These are phyloP conservation scores for Scheffersomyces cryptocercus DNA, from an alignment of 1,139 yeast genomes.

Conservation along the genomic window DNA sequence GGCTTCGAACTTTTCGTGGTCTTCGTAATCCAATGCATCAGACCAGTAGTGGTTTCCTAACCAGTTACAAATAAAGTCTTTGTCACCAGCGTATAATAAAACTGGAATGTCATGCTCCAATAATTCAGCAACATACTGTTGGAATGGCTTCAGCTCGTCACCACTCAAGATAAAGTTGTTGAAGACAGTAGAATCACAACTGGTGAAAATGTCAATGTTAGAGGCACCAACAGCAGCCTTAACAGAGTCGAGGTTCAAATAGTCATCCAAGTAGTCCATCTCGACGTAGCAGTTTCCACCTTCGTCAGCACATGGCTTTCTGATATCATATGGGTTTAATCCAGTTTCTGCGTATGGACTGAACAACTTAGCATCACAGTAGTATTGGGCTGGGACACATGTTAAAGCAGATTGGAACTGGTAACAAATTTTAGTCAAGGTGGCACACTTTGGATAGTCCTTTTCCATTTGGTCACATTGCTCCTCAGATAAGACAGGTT, in stretches of 20 bases:
- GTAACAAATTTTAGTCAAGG: constrained; percentile 57
- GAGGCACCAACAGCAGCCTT: constrained; percentile 61
- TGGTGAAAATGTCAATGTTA: constrained; percentile 52
- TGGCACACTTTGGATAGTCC: constrained; percentile 58
- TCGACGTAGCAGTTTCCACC: constrained; percentile 60
- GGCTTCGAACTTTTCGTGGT: constrained; percentile 25
- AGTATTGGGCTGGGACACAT: constrained; percentile 56
- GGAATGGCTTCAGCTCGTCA: constrained; percentile 68
- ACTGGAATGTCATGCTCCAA: constrained; percentile 50
- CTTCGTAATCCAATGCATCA: constrained; percentile 28
- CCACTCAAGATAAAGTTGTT: constrained; percentile 57
- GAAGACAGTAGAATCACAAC: constrained; percentile 60
- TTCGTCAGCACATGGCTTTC: constrained; percentile 55
- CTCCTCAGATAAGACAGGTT: constrained; percentile 61
- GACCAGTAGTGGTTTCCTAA: constrained; percentile 40
- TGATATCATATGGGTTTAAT: constrained; percentile 68
- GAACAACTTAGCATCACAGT: constrained; percentile 39
- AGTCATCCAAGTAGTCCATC: constrained; percentile 54
- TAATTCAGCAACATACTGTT: constrained; percentile 56
- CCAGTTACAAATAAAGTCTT: constrained; percentile 44
- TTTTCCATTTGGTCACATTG: constrained; percentile 56
- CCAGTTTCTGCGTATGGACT: constrained; percentile 61
- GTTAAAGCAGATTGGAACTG: constrained; percentile 41
- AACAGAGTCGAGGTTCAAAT: constrained; percentile 60
- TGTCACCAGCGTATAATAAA: constrained; percentile 42